Conservation (phyloP, 768 basidiomycete genomes). For the Tremella fuciformis region DNA sequence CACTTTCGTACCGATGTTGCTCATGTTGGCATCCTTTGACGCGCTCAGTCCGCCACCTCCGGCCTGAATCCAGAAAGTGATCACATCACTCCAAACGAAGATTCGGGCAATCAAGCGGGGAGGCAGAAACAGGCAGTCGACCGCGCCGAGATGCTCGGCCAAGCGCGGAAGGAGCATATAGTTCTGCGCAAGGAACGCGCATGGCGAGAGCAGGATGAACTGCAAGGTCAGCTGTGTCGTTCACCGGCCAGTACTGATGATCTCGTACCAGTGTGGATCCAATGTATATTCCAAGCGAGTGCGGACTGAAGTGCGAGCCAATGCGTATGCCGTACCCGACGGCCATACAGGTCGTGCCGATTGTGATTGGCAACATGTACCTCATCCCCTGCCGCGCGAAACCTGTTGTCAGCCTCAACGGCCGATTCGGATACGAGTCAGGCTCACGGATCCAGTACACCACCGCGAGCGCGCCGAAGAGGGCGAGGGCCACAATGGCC, state of each 20-base stretch:
- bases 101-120: conserved; percentile 56
- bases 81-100: conserved; percentile 64
- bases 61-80: conserved; percentile 66
- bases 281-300: neutral
- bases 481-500: conserved; percentile 6
- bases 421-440: no score
- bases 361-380: conserved; percentile 13
- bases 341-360: conserved; percentile 17
- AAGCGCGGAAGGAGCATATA: conserved; percentile 69
- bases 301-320: neutral
- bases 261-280: neutral
- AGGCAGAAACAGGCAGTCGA: conserved; percentile 55
- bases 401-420: neutral
- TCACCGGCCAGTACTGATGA: no score
- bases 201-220: conserved; percentile 55
- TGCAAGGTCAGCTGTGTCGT: neutral
- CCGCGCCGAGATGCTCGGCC: conserved; percentile 57
- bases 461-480: conserved; percentile 8
- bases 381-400: conserved; percentile 3
- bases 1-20: no score
- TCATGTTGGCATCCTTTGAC: neutral
- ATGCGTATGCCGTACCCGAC: conserved; percentile 12
- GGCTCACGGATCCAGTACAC: conserved; percentile 16
- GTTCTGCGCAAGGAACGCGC: conserved; percentile 62
- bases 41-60: conserved; percentile 21